A percentile compares a stretch with the other conserved stretches of the same genome.
Conservation (phyloP, 352 stramenopile genomes). For the Pythium phragmitis region DNA sequence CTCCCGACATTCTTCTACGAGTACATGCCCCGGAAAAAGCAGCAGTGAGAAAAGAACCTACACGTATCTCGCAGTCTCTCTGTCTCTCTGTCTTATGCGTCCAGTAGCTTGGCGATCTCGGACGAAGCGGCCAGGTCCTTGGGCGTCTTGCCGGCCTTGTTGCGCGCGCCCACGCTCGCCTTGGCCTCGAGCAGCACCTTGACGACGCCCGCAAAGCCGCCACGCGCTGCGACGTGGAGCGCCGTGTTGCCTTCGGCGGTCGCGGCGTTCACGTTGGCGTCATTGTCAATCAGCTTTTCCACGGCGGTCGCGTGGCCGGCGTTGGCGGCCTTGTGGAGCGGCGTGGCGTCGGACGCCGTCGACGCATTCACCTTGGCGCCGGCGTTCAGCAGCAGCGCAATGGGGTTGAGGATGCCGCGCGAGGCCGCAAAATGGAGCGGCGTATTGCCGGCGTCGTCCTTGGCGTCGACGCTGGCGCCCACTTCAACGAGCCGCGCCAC, state of each 20-base stretch:
- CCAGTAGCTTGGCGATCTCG: conserved; percentile 63
- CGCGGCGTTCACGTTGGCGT: conserved; percentile 58
- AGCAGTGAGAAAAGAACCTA: conserved; percentile 22
- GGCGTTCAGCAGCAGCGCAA: conserved; percentile 68
- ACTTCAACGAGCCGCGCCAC: conserved; percentile 72
- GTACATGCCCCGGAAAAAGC: conserved; percentile 74
- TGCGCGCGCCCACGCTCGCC: conserved; percentile 44
- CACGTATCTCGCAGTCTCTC: no score
- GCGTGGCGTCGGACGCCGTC: conserved; percentile 78
- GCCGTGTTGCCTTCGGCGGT: conserved; percentile 83
- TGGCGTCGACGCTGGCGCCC: conserved; percentile 68
- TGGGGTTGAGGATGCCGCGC: conserved; percentile 84
- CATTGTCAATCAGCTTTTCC: conserved; percentile 87
- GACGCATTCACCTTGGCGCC: conserved; percentile 75
- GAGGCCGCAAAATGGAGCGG: conserved; percentile 80
- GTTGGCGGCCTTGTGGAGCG: conserved; percentile 85
- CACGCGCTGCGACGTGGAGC: conserved; percentile 78
- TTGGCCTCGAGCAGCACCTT: conserved; percentile 60
- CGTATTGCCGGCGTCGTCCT: conserved; percentile 86
- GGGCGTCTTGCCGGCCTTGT: conserved; percentile 80
- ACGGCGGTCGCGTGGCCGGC: conserved; percentile 75
- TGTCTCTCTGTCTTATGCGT: neutral
- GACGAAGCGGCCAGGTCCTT: conserved; percentile 63
- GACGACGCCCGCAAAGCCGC: conserved; percentile 77
- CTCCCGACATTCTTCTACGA: conserved; percentile 89